Evolutionary conservation across 768 basidiomycete genomes (phyloP).

Genomic region (Lactarius akahatsu): DNA sequence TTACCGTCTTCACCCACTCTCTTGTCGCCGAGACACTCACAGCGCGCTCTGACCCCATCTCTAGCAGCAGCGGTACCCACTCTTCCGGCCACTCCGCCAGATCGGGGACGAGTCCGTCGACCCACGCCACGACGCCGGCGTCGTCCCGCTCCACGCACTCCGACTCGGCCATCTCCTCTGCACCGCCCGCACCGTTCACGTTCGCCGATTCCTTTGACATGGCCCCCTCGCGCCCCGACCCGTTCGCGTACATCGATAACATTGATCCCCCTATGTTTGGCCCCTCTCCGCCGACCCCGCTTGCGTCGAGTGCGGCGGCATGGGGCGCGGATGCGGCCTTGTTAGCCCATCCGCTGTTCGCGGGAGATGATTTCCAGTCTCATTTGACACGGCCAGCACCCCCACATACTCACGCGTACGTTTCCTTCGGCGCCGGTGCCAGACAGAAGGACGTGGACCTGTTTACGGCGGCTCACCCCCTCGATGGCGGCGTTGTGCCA

Average conservation of each 20-base stretch:
- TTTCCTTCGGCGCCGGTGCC: constrained; percentile 86
- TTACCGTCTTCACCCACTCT: background rate
- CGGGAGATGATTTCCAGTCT: constrained; percentile 30
- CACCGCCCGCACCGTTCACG: background rate
- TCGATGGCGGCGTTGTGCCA: constrained; percentile 65
- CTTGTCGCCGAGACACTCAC: background rate
- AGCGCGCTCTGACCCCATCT: background rate
- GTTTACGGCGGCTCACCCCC: constrained; percentile 65
- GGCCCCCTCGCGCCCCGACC: constrained; percentile 28
- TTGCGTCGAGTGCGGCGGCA: constrained; percentile 1
- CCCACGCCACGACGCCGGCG: constrained; percentile 25
- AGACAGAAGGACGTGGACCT: constrained; percentile 82
- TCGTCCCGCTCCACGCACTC: constrained; percentile 12
- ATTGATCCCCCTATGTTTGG: constrained; percentile 9
- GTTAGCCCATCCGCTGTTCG: constrained; percentile 35
- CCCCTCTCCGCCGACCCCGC: constrained; percentile 6
- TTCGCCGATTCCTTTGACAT: constrained; percentile 3
- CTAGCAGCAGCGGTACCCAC: background rate
- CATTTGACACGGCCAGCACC: constrained; percentile 49
- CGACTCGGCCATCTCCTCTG: constrained; percentile 16
- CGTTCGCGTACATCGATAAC: constrained; percentile 32
- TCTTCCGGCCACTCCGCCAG: background rate
- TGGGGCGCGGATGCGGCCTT: constrained; percentile 20
- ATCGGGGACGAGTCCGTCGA: constrained; percentile 18
- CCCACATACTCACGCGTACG: constrained; percentile 68